A percentile compares a stretch with the other conserved stretches of the same genome.
Evolutionary conservation across 148 eudicot species (phyloP).

Genomic region (Fagopyrum esculentum): DNA sequence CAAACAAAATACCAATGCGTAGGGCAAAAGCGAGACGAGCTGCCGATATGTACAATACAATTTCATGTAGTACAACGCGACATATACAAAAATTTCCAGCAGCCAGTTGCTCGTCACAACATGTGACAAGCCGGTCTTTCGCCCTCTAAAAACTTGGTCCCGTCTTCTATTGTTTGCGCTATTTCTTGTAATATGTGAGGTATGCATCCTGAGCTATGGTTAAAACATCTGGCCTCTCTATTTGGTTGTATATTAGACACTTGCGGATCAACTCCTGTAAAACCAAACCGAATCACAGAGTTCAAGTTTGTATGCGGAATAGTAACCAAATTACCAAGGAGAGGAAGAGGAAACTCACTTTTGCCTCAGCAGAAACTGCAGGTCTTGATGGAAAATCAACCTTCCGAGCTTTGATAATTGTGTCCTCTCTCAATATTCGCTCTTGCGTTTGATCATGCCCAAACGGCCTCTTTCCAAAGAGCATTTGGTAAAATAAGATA

Average conservation of each 20-base stretch:
- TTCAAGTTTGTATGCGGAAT: not conserved
- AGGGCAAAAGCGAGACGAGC: not conserved
- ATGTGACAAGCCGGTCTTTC: slow-evolving; percentile 6
- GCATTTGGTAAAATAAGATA: slow-evolving; percentile 94
- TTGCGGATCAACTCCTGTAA: slow-evolving; percentile 83
- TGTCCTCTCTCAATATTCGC: slow-evolving; percentile 92
- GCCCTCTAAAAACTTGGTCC: not conserved
- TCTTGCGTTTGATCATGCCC: slow-evolving; percentile 97
- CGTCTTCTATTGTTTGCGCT: slow-evolving; percentile 12
- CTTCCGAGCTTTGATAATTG: slow-evolving; percentile 91
- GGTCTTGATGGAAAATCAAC: slow-evolving; percentile 98
- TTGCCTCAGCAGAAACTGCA: slow-evolving; percentile 80
- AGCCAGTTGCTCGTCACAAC: slow-evolving; percentile 21
- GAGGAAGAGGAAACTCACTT: slow-evolving; percentile 35
- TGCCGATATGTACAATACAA: slow-evolving; percentile 13
- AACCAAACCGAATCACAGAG: not conserved
- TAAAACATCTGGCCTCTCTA: slow-evolving; percentile 86
- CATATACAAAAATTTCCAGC: slow-evolving; percentile 26
- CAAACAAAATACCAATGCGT: not conserved
- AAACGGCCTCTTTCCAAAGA: slow-evolving; percentile 94
- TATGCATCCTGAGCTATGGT: slow-evolving; percentile 76
- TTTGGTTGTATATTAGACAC: slow-evolving; percentile 86
- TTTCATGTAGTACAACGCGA: slow-evolving; percentile 18
- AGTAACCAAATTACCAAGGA: not conserved
- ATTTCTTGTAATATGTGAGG: slow-evolving; percentile 68